Evolutionary conservation across 257 asterid species (phyloP), one percentile per base, ranked within the genome.

Genomic region (Petunia secreta): DNA sequence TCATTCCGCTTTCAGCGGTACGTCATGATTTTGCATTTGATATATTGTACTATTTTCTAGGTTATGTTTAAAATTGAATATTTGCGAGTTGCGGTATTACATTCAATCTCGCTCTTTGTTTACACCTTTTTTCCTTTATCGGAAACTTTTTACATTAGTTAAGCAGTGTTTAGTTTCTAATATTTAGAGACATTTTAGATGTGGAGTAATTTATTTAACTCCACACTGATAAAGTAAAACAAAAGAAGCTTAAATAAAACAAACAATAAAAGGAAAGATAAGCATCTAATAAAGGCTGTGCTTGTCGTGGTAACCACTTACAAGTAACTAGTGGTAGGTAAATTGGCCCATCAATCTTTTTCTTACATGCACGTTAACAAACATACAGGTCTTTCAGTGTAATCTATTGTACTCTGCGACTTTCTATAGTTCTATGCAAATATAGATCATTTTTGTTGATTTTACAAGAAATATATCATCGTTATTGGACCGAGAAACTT

Each of bases 281-380:
- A 66, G 75, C 75, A 66, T 66, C 54, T 41, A 66, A 66, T 44
- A 44, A 44, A 68, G 39, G 43, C 9, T 25, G 59, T 4, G 76
- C 46, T 44, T 34, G 77, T 69, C 77, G 25, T 69, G 77, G 43
- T 69, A 46, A 43, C 59, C 77, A 69, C 77, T 69, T 46, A 4
- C 77, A 46, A 25, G 43, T 16, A 69, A 25, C 6, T 69, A 69
- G 58, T 46, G 59, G 41, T 46, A 69, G 77, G 16, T 69, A 34
- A 46, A 69, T 8, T 9, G 59, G 59, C 25, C 43, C 16, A 69
- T 69, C 76, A 69, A 69, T 69, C 43, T 46, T 69, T 69, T 69
- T 9, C 43, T 69, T 25, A 46, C 55, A 69, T 46, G 59, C 77
- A 69, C 58, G 58, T 69, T 38, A 69, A 69, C 40, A 48, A 46